phyloP scores from a whole-genome alignment of 1,284 basidiomycete species.

The Trichosporon ovoides region DNA sequence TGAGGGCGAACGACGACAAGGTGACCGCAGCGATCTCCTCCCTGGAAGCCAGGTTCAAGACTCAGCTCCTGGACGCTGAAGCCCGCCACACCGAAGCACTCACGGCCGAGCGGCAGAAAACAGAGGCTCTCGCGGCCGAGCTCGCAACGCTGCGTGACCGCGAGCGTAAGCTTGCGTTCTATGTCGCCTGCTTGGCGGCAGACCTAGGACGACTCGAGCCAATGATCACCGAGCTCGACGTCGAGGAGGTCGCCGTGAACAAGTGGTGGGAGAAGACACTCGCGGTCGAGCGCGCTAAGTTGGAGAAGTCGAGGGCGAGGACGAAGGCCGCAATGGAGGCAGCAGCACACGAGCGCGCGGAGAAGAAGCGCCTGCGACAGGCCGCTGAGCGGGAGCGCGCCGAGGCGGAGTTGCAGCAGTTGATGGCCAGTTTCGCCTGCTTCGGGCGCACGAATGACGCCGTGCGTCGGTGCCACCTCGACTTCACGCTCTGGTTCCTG shows the following conservation, averaged over 20 bases:
- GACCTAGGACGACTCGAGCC: background rate
- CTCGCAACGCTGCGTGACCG: background rate
- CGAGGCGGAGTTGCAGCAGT: background rate
- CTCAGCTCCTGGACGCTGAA: background rate
- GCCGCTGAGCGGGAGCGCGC: background rate
- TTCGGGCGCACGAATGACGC: too few relatives aligned
- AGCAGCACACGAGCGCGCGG: background rate
- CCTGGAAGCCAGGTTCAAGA: background rate
- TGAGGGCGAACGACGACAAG: background rate
- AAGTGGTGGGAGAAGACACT: background rate
- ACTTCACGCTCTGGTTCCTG: background rate
- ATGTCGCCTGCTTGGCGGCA: background rate
- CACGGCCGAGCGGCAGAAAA: background rate
- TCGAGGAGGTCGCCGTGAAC: background rate
- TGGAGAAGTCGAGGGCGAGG: background rate
- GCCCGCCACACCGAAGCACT: background rate
- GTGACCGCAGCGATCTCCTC: background rate
- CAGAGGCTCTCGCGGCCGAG: background rate
- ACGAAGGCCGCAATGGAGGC: background rate
- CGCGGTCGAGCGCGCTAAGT: background rate
- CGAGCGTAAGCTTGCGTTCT: background rate
- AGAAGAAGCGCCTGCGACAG: background rate
- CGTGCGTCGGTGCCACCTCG: background rate
- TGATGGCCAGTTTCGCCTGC: background rate
- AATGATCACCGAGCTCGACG: background rate